phyloP scores from a whole-genome alignment of 73 alveolate genomes.

The Diophrys sp. region DNA sequence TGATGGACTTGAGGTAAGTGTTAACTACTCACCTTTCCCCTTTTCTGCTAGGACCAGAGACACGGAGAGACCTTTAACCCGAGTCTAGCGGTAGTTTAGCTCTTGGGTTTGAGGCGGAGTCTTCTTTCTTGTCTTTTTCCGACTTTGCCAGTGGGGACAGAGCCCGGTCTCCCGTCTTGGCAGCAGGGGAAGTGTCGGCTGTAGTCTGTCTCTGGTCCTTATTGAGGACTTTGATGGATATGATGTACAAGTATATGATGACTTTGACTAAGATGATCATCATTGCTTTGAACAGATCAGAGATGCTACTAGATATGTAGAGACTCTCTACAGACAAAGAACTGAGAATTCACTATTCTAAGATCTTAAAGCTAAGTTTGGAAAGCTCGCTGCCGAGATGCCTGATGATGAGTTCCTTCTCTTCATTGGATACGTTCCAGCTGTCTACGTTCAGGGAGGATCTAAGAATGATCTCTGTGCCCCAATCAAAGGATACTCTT shows the following conservation, averaged over 20 bases:
- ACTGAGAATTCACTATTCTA: conserved; percentile 1
- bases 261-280: conserved; percentile 26
- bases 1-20: too few relatives aligned
- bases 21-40: too few relatives aligned
- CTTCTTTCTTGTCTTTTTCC: too few relatives aligned
- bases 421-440: conserved; percentile 56
- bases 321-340: not conserved
- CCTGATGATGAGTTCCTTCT: conserved; percentile 63
- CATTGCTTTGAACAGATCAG: conserved; percentile 36
- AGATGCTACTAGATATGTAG: conserved; percentile 40
- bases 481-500: not conserved
- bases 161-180: too few relatives aligned
- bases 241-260: conserved; percentile 15
- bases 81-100: too few relatives aligned
- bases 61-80: too few relatives aligned
- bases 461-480: conserved; percentile 53
- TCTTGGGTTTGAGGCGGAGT: too few relatives aligned
- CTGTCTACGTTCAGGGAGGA: conserved; percentile 51
- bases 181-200: too few relatives aligned
- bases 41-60: too few relatives aligned
- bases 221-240: conserved; percentile 17
- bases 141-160: too few relatives aligned
- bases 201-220: too few relatives aligned
- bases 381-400: conserved; percentile 25
- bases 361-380: conserved; percentile 16